Conservation (phyloP, 1,284 basidiomycete species). For the Microbotryum intermedium region DNA sequence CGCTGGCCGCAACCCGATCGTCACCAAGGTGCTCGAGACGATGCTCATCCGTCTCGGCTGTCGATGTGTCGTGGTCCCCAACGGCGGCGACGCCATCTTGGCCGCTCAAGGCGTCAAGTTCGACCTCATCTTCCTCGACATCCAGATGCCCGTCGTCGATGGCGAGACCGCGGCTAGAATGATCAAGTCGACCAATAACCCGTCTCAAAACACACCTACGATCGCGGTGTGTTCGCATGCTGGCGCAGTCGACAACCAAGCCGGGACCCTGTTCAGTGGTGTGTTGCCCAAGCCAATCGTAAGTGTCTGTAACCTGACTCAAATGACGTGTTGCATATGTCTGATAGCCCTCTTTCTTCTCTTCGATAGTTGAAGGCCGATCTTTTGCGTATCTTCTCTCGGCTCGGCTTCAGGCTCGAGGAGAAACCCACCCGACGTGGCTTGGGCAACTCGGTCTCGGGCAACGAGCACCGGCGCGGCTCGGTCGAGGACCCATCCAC, state of each 20-base stretch:
- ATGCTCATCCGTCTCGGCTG: slow-evolving; percentile 84
- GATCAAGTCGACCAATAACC: slow-evolving; percentile 89
- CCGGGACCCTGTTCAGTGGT: slow-evolving; percentile 71
- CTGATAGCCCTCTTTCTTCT: not conserved
- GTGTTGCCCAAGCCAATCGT: slow-evolving; percentile 50
- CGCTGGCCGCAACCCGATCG: slow-evolving; percentile 92
- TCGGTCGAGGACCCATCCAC: too few relatives aligned
- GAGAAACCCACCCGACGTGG: slow-evolving; percentile 9
- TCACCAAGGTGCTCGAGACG: slow-evolving; percentile 90
- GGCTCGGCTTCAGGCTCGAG: slow-evolving; percentile 24
- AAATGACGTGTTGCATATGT: not conserved
- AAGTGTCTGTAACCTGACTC: not conserved
- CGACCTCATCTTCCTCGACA: slow-evolving; percentile 46
- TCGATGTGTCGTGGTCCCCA: slow-evolving; percentile 83
- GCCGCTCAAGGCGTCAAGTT: slow-evolving; percentile 78
- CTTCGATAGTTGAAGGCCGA: slow-evolving; percentile 19
- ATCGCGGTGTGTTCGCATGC: slow-evolving; percentile 57
- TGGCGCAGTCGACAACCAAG: slow-evolving; percentile 35
- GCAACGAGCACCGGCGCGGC: too few relatives aligned
- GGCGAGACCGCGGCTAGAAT: slow-evolving; percentile 86
- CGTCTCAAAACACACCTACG: slow-evolving; percentile 79
- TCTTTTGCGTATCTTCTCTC: slow-evolving; percentile 14
- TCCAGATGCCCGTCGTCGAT: slow-evolving; percentile 53
- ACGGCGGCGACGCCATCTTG: slow-evolving; percentile 92
- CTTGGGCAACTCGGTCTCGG: not conserved